Evolutionary conservation across 1,284 basidiomycete genomes (phyloP), one percentile per base, ranked within the genome.

Genomic region (Stereum hirsutum): DNA sequence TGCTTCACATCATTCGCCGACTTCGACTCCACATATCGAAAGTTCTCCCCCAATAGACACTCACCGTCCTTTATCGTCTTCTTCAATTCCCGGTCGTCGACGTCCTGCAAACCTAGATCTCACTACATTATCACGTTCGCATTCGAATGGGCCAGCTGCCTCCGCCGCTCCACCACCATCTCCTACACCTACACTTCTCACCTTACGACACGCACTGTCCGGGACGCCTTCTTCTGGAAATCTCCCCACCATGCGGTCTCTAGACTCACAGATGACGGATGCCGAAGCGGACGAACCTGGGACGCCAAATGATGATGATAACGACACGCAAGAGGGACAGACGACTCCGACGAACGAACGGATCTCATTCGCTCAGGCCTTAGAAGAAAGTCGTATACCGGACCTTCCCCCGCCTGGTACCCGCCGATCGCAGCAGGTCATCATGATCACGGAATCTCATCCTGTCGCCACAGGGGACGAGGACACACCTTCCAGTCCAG

Each of bases 301-400:
- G 11, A 49, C 49, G 43, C 60, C 62, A 17, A 61, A 68, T 43
- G 64, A 68, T 25, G 65, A 66, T 38, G 59, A 55, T 20, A 67
- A 70, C 27, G 55, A 46, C 6, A 68, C 68, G 35, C 68, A 58
- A 11, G 84, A 78, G 12, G 75, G 70, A 21, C 68, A 65, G 12
- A 37, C 47, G 5, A 60, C 62, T 2, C 62, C 65, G 0, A 62
- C 57, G 12, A 70, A 74, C 42, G 81, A 84, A 41, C 69, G 72
- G 11, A 81, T 89, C 38, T 80, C 77, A 28, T 70, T 89, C 33
- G 78, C 72, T 0, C 78, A 89, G 49, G 79, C 80, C 15, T 63
- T 89, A 15, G 56, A 83, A 46, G 86, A 89, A 62, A 89, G 86
- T 52, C 76, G 86, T 35, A 58, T 86, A 39, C 83, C 87, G 6